These are phyloP conservation scores for Colletotrichum magnum DNA, from an alignment of 2,329 filamentous ascomycete genomes.

Conservation along the genomic window DNA sequence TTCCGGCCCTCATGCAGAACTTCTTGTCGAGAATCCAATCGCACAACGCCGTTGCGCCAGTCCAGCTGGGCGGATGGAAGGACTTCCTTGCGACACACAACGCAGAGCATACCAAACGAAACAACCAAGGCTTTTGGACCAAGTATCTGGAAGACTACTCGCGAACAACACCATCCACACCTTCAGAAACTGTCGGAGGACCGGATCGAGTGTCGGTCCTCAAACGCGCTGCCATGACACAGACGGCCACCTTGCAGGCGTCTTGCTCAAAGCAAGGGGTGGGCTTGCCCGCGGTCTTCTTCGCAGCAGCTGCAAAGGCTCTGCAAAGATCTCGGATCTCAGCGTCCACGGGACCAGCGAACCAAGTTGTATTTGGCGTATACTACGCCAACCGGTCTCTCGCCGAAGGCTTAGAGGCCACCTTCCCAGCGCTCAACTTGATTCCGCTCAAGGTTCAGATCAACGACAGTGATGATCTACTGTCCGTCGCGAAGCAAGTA, in stretches of 20 bases:
- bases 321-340: conserved; percentile 1
- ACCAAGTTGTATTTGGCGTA: conserved; percentile 77
- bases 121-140: conserved; percentile 25
- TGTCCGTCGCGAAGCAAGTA: conserved; percentile 70
- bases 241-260: conserved; percentile 56
- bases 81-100: conserved; percentile 15
- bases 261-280: conserved; percentile 61
- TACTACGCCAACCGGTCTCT: conserved; percentile 85
- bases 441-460: conserved; percentile 76
- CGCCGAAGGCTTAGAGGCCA: conserved; percentile 61
- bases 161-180: conserved; percentile 25
- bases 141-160: conserved; percentile 47
- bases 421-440: conserved; percentile 82
- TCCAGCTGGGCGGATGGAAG: conserved; percentile 7
- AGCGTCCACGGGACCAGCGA: conserved; percentile 23
- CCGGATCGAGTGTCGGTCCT: conserved; percentile 55
- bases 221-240: conserved; percentile 60
- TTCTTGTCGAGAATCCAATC: not conserved
- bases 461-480: conserved; percentile 51
- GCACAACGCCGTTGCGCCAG: not conserved
- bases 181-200: conserved; percentile 40
- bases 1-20: conserved; percentile 72
- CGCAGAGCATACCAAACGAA: not conserved
- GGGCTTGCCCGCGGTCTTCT: conserved; percentile 80
- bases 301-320: conserved; percentile 76